Base-by-base conservation (phyloP, 1,284 basidiomycete species). In the Cutaneotrichosporon sp. region DNA sequence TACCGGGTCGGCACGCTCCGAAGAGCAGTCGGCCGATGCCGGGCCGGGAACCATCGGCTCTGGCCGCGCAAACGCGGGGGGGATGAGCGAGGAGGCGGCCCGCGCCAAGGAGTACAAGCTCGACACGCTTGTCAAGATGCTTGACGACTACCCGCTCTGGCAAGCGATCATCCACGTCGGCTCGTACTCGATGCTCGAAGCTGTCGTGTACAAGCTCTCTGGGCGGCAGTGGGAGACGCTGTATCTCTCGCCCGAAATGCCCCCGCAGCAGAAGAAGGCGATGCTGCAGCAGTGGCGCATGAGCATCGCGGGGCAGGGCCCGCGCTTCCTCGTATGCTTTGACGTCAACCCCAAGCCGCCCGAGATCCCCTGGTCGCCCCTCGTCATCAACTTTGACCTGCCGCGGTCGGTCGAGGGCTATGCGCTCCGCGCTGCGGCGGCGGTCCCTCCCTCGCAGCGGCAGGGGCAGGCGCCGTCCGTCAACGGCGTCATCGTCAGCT, bases 61-160 rank as follows among this genome's bases (percentile, higher is more conserved):
- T 25, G 92, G 92, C 14, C 83, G 92, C 56, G 61, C 62, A 16
- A 71, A 64, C 25, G 64, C 67, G 3, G 86, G 88, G 45, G 84
- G 87, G 4, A 86, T 87, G 13, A 78, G 70, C 76, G 89, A 91
- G 14, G 92, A 95, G 79, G 92, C 87, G 50, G 86, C 87, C 14
- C 90, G 92, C 75, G 93, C 93, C 38, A 86, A 92, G 66, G 95
- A 97, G 80, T 98, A 94, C 91, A 99, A 99, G 80, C 83, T 99
- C 56, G 95, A 99, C 73, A 94, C 93, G 18, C 84, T 99, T 36
- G 88, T 90, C 25, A 95, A 97, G 77, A 83, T 98, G 64, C 88
- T 97, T 67, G 92, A 95, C 54, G 95, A 98, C 75, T 86, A 79
- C 60, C 75, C 79, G 13, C 72, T 81, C 10, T 82, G 83, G 54